Evolutionary conservation across 2,329 filamentous ascomycete genomes (phyloP), one percentile per base, ranked within the genome.

Genomic region (Zymoseptoria ardabiliae): DNA sequence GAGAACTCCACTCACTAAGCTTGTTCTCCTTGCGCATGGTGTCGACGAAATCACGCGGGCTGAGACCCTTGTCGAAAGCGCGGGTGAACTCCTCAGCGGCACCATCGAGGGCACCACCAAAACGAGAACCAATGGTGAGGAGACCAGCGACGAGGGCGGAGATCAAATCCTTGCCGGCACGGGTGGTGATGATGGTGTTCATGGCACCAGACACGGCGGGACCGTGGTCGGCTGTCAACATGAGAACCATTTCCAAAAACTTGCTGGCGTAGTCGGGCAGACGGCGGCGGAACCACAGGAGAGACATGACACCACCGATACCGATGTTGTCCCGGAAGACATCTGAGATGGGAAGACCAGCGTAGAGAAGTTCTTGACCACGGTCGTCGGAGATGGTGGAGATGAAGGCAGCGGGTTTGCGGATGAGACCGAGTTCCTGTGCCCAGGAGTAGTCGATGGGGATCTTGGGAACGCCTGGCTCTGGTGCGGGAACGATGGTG

Each of bases 151-250:
- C 94, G 65, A 99, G 85, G 53, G 94, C 89, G 71, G 87, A 92
- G 82, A 99, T 97, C 69, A 99, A 82, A 76, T 99, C 94, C 85
- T 99, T 99, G 77, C 94, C 94, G 65, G 94, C 94, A 89, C 94
- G 90, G 61, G 94, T 99, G 65, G 94, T 99, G 77, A 99, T 97
- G 77, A 99, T 99, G 76, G 94, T 99, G 88, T 99, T 99, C 94
- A 99, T 99, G 77, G 94, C 94, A 85, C 94, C 94, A 70, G 94
- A 99, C 70, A 99, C 94, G 71, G 94, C 94, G 57, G 94, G 94
- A 79, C 94, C 94, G 86, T 99, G 94, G 75, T 99, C 94, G 71
- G 94, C 94, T 74, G 94, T 99, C 74, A 99, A 86, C 94, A 99
- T 99, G 77, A 99, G 93, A 68, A 99, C 94, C 94, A 99, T 99